Conservation (phyloP, 805 yeast genomes). For the Candida hungchunana region DNA sequence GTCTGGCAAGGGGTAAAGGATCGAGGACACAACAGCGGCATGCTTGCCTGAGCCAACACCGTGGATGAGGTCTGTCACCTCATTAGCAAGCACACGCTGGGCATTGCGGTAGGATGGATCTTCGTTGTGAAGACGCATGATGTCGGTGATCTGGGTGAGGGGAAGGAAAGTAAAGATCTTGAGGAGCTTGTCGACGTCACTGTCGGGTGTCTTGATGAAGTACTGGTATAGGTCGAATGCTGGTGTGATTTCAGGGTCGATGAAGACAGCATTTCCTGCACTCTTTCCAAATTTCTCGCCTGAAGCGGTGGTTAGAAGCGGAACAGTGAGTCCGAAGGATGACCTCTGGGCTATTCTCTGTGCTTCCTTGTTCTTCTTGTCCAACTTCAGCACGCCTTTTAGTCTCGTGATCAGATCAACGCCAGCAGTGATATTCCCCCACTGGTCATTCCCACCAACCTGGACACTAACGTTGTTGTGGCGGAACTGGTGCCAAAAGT, state of each 20-base stretch:
- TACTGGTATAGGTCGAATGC: constrained; percentile 83
- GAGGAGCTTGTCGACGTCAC: constrained; percentile 63
- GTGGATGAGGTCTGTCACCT: constrained; percentile 83
- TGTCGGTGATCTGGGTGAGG: constrained; percentile 45
- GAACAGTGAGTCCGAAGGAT: constrained; percentile 81
- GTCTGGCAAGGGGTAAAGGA: constrained; percentile 58
- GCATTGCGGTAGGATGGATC: constrained; percentile 68
- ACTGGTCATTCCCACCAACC: constrained; percentile 96
- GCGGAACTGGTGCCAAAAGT: constrained; percentile 76
- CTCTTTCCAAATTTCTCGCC: constrained; percentile 97
- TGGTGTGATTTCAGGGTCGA: constrained; percentile 68
- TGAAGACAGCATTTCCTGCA: constrained; percentile 94
- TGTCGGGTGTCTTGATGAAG: constrained; percentile 76
- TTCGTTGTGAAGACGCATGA: constrained; percentile 47
- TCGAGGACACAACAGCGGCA: constrained; percentile 62
- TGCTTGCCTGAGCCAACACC: constrained; percentile 72
- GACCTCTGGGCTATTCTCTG: constrained; percentile 20
- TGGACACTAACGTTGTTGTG: constrained; percentile 62
- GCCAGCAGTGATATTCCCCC: constrained; percentile 98
- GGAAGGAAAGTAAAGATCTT: constrained; percentile 81
- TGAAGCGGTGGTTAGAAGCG: constrained; percentile 77
- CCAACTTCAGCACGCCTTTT: constrained; percentile 22
- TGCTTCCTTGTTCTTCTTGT: constrained; percentile 21
- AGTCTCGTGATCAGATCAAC: constrained; percentile 76
- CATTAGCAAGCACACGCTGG: constrained; percentile 74